Evolutionary conservation across 148 eudicot species (phyloP), one percentile per base, ranked within the genome.

Genomic region (Heliamphora exappendiculata): DNA sequence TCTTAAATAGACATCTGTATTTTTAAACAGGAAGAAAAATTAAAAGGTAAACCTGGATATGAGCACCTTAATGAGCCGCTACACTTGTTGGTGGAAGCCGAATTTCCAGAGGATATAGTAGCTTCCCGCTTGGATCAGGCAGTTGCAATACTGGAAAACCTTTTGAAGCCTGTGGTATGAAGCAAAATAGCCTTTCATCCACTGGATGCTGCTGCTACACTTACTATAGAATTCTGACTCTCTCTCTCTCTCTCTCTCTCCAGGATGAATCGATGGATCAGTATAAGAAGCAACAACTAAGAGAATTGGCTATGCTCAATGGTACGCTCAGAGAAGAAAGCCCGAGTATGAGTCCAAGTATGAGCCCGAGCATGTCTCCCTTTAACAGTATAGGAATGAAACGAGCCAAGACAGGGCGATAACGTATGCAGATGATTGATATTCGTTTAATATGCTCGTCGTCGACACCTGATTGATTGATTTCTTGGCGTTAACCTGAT

Each of bases 51-150:
- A 76, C 87, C 84, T 39, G 89, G 89, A 36, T 86, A 84, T 59
- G 89, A 84, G 79, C 89, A 84, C 81, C 76, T 86, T 17, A 84
- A 80, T 26, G 87, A 86, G 84, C 87, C 89, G 14, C 81, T 86
- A 14, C 87, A 86, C 71, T 37, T 86, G 74, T 62, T 86, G 82
- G 62, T 86, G 44, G 89, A 86, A 68, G 89, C 89, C 50, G 89
- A 86, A 65, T 86, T 86, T 70, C 87, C 89, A 1, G 89, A 86
- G 82, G 85, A 86, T 78, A 76, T 80, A 47, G 70, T 86, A 37
- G 83, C 80, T 17, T 47, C 82, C 0, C 89, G 87, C 66, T 64
- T 86, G 80, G 84, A 86, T 73, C 85, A 80, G 70, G 86, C 86
- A 17, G 79, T 86, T 54, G 72, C 76, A 0, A 16, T 82, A 65